Percentiles rank a stretch among this genome's conserved stretches.
phyloP scores from a whole-genome alignment of 192 early-diverging fungal genomes.

The Phycomyces nitens region DNA sequence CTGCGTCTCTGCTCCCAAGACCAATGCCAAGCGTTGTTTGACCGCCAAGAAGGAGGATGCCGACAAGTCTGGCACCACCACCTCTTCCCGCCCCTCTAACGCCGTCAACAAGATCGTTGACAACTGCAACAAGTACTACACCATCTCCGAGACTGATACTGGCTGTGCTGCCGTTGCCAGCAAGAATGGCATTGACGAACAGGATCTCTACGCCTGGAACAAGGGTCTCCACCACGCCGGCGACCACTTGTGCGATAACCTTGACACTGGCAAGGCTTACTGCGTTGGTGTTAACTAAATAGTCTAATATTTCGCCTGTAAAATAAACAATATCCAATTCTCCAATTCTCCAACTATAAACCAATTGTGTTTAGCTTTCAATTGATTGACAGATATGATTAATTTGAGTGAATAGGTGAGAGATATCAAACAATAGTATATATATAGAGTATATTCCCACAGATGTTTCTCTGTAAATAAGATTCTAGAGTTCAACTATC shows the following conservation, averaged over 20 bases:
- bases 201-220: conserved; percentile 34
- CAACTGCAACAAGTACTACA: conserved; percentile 26
- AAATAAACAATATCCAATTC: neutral
- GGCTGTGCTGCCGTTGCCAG: conserved; percentile 16
- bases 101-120: conserved; percentile 22
- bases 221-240: conserved; percentile 24
- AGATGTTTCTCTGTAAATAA: too few relatives aligned
- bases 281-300: conserved; percentile 22
- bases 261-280: conserved; percentile 34
- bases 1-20: neutral
- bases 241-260: conserved; percentile 31
- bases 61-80: neutral
- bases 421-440: too few relatives aligned
- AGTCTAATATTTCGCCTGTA: neutral
- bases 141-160: conserved; percentile 9
- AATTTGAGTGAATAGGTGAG: too few relatives aligned
- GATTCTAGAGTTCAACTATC: too few relatives aligned
- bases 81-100: conserved; percentile 16
- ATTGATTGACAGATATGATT: too few relatives aligned
- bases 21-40: conserved; percentile 1
- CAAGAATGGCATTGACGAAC: conserved; percentile 11
- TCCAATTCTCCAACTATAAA: neutral
- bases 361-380: neutral
- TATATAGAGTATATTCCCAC: too few relatives aligned
- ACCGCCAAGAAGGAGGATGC: conserved; percentile 15